phyloP scores from a whole-genome alignment of 2,329 filamentous ascomycete species.

The Fusarium lateritium region DNA sequence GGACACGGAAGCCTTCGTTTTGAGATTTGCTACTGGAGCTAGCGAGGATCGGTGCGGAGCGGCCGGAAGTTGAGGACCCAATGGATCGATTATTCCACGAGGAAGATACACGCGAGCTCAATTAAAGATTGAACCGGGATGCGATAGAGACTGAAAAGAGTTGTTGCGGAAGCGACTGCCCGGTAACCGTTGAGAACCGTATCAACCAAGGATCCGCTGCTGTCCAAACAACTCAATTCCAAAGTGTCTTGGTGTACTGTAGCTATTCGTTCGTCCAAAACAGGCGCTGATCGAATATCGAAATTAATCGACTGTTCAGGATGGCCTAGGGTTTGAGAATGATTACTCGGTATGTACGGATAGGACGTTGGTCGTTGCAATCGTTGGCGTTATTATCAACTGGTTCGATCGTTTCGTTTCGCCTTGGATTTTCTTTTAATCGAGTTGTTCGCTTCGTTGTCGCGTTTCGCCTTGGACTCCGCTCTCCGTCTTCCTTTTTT shows the following conservation, averaged over 20 bases:
- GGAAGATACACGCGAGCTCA: conserved; percentile 27
- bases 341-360: conserved; percentile 6
- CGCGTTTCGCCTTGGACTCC: conserved; percentile 31
- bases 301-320: conserved; percentile 27
- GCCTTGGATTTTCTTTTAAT: conserved; percentile 18
- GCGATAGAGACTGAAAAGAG: conserved; percentile 15
- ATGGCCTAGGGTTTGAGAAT: conserved; percentile 27
- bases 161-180: conserved; percentile 5
- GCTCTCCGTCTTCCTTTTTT: conserved; percentile 26
- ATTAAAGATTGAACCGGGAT: conserved; percentile 26
- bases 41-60: conserved; percentile 43
- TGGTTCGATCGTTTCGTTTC: conserved; percentile 25
- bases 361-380: conserved; percentile 15
- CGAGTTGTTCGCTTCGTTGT: conserved; percentile 18
- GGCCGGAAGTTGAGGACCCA: conserved; percentile 38
- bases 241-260: conserved; percentile 7
- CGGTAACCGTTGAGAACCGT: conserved; percentile 11
- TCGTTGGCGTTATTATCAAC: conserved; percentile 16
- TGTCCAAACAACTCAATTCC: conserved; percentile 27
- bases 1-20: conserved; percentile 30
- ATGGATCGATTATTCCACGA: conserved; percentile 35
- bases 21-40: conserved; percentile 40
- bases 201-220: conserved; percentile 10
- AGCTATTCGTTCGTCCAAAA: conserved; percentile 22
- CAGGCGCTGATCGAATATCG: conserved; percentile 25